Conservation (phyloP, 1,139 yeast species). For the Suhomyces coccinellae region DNA sequence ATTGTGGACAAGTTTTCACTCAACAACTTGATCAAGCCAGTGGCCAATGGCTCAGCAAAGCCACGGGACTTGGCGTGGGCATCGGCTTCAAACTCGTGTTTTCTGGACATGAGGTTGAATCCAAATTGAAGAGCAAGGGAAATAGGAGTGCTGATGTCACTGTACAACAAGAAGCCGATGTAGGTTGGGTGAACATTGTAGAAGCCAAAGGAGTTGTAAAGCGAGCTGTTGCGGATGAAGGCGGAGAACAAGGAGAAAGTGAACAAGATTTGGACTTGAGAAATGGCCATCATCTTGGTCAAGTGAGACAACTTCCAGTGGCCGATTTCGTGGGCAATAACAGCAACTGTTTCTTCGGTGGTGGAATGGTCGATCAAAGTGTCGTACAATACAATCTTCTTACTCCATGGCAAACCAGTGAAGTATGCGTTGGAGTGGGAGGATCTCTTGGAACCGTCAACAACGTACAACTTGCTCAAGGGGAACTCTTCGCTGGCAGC, state of each 20-base stretch:
- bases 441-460: conserved; percentile 94
- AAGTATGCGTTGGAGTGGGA: conserved; percentile 96
- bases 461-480: conserved; percentile 75
- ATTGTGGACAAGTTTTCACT: conserved; percentile 79
- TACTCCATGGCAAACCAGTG: conserved; percentile 94
- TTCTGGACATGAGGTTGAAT: conserved; percentile 73
- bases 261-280: conserved; percentile 63
- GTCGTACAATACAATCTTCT: conserved; percentile 90
- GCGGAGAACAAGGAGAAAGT: conserved; percentile 74
- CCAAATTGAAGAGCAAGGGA: conserved; percentile 67
- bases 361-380: conserved; percentile 82
- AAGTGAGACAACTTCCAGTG: conserved; percentile 94
- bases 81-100: conserved; percentile 92
- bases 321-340: conserved; percentile 95
- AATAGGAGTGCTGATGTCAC: conserved; percentile 74
- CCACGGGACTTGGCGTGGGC: conserved; percentile 77
- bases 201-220: conserved; percentile 81
- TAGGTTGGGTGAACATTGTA: conserved; percentile 61
- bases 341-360: conserved; percentile 84
- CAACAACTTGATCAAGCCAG: conserved; percentile 72
- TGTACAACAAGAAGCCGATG: conserved; percentile 76
- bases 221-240: conserved; percentile 74
- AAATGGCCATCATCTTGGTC: conserved; percentile 62
- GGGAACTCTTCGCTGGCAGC: conserved; percentile 85
- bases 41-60: conserved; percentile 64